Base-by-base conservation (phyloP, 345 rosid species). In the Brassica rapa region DNA sequence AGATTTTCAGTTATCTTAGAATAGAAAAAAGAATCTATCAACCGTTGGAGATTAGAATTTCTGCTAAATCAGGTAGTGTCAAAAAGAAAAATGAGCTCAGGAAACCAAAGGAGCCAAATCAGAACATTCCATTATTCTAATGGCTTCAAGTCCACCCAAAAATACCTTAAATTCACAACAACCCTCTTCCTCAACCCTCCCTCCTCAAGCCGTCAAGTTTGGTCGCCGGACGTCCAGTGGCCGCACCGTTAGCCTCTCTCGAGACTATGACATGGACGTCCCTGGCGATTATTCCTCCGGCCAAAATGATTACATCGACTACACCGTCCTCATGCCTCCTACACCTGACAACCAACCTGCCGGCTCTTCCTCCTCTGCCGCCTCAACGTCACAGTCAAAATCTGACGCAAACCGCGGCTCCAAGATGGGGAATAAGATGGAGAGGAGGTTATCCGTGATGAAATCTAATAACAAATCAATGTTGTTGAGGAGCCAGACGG, bases 341-440 rank as follows among this genome's bases (percentile, higher is more conserved):
- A 94, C 98, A 0, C 98, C 98, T 0, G 98, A 94, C 65, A 94
- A 94, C 85, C 98, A 92, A 64, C 98, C 97, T 5, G 85, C 80
- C 32, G 86, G 83, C 57, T 77, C 84, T 14, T 75, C 83, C 1
- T 41, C 56, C 19, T 51, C 56, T 15, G n/a, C 51, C 12, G 84
- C 81, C 0, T 81, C 84, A 3, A 74, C 83, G 33, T 73, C 85
- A 0, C 85, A 79, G 19, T 8, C 67, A 86, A 23, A 85, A 76
- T 0, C 56, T 51, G 15, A 46, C 53, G 49, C 49, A 10, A 41
- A 10, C 49, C 6, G 1, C 14, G 78, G 79, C 3, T 23, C 39
- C 6, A 73, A 12, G 70, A 53, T 49, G 77, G 80, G 83, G n/a
- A 73, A 77, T 4, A 90, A 88, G 75, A 62, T 84, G 80, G 97